Percentiles rank a stretch among this genome's conserved stretches.
Evolutionary conservation across 306 rosid species (phyloP).

Genomic region (Calophaca sinica): DNA sequence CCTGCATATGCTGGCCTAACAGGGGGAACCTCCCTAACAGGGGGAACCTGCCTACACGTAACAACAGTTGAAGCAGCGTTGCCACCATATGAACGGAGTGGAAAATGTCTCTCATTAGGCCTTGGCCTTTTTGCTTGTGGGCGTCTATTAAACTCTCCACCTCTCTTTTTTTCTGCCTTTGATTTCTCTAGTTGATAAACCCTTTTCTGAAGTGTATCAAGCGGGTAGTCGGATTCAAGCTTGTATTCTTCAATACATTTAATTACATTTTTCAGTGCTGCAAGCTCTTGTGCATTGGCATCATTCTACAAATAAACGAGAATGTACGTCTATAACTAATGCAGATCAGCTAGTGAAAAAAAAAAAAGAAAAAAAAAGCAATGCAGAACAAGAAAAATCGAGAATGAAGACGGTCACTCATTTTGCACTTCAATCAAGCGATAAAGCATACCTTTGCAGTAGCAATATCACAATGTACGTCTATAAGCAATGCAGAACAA

Average conservation of each 20-base stretch:
- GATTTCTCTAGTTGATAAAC: conserved; percentile 72
- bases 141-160: conserved; percentile 59
- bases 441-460: conserved; percentile 60
- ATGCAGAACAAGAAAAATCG: conserved; percentile 28
- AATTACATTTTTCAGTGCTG: conserved; percentile 67
- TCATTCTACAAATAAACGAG: conserved; percentile 45
- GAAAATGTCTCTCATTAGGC: conserved; percentile 53
- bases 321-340: neutral
- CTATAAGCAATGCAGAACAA: conserved; percentile 30
- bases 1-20: conserved; percentile 60
- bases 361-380: neutral
- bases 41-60: conserved; percentile 58
- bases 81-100: conserved; percentile 56
- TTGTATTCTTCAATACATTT: conserved; percentile 65
- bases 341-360: no score
- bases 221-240: conserved; percentile 77
- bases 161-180: conserved; percentile 67
- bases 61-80: conserved; percentile 42
- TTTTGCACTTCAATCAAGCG: conserved; percentile 34
- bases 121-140: conserved; percentile 69
- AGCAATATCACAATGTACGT: conserved; percentile 38
- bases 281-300: conserved; percentile 56
- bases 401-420: conserved; percentile 26
- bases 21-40: conserved; percentile 62
- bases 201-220: conserved; percentile 80